Conservation (phyloP, 192 early-diverging fungal genomes). For the Backusella psychrophila region DNA sequence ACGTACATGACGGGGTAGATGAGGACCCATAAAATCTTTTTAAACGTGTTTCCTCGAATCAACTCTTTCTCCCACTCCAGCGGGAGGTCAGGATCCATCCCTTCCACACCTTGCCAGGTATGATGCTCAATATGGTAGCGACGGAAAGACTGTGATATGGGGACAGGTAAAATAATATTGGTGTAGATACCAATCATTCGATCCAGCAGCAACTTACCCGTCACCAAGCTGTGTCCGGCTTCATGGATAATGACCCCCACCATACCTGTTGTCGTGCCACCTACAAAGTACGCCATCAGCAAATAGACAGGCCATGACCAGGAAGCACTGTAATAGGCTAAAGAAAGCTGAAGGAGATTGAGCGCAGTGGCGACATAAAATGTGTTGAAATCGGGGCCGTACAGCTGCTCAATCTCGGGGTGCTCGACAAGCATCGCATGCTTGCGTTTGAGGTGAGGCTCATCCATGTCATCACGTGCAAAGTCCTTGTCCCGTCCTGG, state of each 20-base stretch:
- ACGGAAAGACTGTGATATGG: constrained; percentile 77
- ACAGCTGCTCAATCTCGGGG: constrained; percentile 84
- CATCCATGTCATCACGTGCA: constrained; percentile 85
- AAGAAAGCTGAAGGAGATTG: constrained; percentile 66
- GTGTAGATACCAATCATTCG: constrained; percentile 77
- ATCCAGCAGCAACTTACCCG: constrained; percentile 70
- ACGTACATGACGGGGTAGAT: constrained; percentile 88
- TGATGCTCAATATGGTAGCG: constrained; percentile 95
- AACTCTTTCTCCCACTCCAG: constrained; percentile 81
- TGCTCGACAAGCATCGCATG: constrained; percentile 79
- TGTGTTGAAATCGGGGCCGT: constrained; percentile 78
- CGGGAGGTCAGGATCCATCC: constrained; percentile 92
- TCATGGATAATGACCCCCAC: constrained; percentile 92
- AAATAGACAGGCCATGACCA: constrained; percentile 65
- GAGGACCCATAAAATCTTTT: constrained; percentile 76
- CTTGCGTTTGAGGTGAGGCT: constrained; percentile 92
- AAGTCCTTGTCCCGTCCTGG: constrained; percentile 68
- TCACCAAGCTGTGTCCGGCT: constrained; percentile 83
- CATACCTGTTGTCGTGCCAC: constrained; percentile 78
- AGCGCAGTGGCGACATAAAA: constrained; percentile 65
- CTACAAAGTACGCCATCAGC: constrained; percentile 68
- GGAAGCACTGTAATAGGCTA: constrained; percentile 75
- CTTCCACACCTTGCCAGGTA: constrained; percentile 93
- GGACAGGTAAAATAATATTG: constrained; percentile 83
- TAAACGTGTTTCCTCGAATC: constrained; percentile 61